phyloP scores from a whole-genome alignment of 345 rosid genomes.

The Odontarrhena argentea region DNA sequence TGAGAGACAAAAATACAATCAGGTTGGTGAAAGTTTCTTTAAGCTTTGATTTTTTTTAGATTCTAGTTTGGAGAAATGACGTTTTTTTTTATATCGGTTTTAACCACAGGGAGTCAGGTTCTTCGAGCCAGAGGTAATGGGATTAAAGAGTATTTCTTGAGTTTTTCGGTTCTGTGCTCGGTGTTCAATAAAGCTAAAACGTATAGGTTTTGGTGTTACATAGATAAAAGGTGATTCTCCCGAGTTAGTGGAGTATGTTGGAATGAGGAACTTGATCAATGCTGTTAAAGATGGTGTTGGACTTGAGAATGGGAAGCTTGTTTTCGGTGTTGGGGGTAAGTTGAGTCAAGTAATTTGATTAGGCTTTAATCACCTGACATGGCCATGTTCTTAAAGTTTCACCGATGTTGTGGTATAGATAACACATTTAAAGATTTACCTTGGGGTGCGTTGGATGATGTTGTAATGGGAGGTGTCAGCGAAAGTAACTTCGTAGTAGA shows the following conservation, averaged over 20 bases:
- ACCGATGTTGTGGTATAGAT: constrained; percentile 45
- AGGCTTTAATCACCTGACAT: neutral
- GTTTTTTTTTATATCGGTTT: constrained; percentile 7
- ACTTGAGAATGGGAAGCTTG: constrained; percentile 67
- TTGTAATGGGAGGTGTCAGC: constrained; percentile 98
- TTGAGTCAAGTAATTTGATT: constrained; percentile 14
- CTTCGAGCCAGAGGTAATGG: constrained; percentile 94
- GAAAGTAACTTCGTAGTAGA: constrained; percentile 72
- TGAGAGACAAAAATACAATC: constrained; percentile 89
- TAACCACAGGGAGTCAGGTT: constrained; percentile 84
- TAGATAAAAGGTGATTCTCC: constrained; percentile 98
- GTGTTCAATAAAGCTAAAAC: constrained; percentile 7
- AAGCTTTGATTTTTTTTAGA: neutral
- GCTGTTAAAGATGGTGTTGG: constrained; percentile 75
- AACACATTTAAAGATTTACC: constrained; percentile 68
- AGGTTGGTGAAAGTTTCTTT: constrained; percentile 43
- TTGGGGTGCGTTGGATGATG: constrained; percentile 98
- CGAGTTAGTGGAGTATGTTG: constrained; percentile 81
- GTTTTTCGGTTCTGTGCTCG: neutral
- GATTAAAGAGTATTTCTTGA: constrained; percentile 22
- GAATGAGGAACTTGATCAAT: constrained; percentile 85
- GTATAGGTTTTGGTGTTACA: constrained; percentile 28
- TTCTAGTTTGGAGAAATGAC: constrained; percentile 7
- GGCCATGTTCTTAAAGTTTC: neutral
- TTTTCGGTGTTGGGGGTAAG: constrained; percentile 79